Evolutionary conservation across 1,139 yeast species (phyloP).

Genomic region (Yamadazyma aaseri): DNA sequence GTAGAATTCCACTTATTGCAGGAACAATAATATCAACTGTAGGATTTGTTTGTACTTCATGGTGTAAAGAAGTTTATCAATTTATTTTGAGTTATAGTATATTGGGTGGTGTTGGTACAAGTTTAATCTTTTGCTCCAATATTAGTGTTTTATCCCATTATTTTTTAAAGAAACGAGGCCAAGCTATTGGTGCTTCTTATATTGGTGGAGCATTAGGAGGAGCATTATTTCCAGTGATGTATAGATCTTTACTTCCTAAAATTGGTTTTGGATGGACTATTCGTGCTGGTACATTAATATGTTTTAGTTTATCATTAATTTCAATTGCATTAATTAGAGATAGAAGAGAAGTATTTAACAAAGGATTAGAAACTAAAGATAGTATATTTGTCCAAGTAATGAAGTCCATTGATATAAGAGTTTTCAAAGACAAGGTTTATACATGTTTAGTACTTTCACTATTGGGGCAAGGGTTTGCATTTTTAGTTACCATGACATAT

Average conservation of each 20-base stretch:
- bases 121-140: constrained; percentile 57
- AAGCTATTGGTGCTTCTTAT: constrained; percentile 57
- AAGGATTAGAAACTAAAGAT: constrained; percentile 2
- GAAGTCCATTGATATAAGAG: constrained; percentile 25
- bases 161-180: constrained; percentile 54
- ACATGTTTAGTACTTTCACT: constrained; percentile 27
- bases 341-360: constrained; percentile 21
- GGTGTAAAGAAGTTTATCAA: constrained; percentile 53
- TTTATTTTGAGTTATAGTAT: constrained; percentile 61
- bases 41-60: constrained; percentile 54
- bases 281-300: constrained; percentile 52
- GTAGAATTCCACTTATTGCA: constrained; percentile 42
- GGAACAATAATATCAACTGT: constrained; percentile 46
- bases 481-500: constrained; percentile 50
- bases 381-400: constrained; percentile 16
- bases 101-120: constrained; percentile 56
- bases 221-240: constrained; percentile 55
- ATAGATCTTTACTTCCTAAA: constrained; percentile 42
- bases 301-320: constrained; percentile 35
- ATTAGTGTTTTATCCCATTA: constrained; percentile 64
- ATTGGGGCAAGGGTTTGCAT: constrained; percentile 40
- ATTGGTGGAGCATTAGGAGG: constrained; percentile 69
- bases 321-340: constrained; percentile 44
- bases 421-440: constrained; percentile 26
- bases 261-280: constrained; percentile 66